Conservation (phyloP, 139 green algal genomes). For the Chara braunii region DNA sequence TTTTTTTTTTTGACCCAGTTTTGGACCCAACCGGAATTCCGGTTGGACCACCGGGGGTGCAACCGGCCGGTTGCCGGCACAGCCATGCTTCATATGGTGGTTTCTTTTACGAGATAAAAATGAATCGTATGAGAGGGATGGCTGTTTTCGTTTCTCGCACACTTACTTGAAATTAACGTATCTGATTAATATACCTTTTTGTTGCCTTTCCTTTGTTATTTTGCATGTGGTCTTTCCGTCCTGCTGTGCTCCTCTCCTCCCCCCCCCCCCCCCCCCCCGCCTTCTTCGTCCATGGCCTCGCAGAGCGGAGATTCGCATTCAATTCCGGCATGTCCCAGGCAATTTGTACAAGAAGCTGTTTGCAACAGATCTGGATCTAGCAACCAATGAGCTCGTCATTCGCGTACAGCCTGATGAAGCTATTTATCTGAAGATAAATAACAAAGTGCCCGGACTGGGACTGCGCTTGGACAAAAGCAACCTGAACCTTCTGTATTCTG, state of each 20-base stretch:
- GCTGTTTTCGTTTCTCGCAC: no score
- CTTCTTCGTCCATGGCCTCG: conserved; percentile 24
- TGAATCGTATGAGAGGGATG: no score
- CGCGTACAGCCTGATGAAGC: conserved; percentile 95
- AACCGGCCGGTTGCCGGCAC: no score
- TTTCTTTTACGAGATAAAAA: no score
- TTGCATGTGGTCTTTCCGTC: no score
- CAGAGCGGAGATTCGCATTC: conserved; percentile 90
- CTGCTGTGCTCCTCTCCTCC: not conserved
- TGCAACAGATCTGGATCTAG: conserved; percentile 63
- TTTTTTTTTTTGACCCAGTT: no score
- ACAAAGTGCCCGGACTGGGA: conserved; percentile 97
- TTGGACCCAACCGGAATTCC: no score
- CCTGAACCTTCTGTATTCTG: conserved; percentile 86
- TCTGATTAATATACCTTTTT: no score
- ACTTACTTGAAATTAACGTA: no score
- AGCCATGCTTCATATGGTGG: no score
- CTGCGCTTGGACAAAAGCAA: conserved; percentile 78
- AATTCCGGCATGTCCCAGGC: conserved; percentile 93
- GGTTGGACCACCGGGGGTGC: no score
- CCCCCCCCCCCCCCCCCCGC: not conserved
- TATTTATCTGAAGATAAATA: conserved; percentile 99
- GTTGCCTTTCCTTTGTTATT: no score
- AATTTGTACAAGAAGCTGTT: conserved; percentile 63
- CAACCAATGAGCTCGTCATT: conserved; percentile 97